phyloP scores from a whole-genome alignment of 78 protist genomes.

The Dictyostelium intermedium region DNA sequence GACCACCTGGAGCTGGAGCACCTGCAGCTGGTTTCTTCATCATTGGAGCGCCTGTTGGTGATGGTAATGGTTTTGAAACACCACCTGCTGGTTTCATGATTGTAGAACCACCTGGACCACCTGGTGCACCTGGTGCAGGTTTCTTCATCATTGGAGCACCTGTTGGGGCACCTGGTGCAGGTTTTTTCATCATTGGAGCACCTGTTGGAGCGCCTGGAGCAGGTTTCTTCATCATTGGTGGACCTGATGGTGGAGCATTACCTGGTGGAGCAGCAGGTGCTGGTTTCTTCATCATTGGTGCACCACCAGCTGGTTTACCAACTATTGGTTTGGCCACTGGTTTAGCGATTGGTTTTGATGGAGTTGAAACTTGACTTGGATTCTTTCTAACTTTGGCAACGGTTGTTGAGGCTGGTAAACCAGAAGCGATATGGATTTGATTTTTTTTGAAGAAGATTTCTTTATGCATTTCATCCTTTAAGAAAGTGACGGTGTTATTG shows the following conservation, averaged over 20 bases:
- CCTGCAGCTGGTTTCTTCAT: not conserved
- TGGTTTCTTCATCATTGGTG: not conserved
- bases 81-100: slow-evolving; percentile 8
- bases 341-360: not conserved
- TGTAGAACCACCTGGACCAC: not conserved
- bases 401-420: slow-evolving; percentile 43
- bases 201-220: not conserved
- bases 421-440: slow-evolving; percentile 31
- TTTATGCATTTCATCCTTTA: slow-evolving; percentile 76
- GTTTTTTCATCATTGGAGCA: not conserved
- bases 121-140: slow-evolving; percentile 18
- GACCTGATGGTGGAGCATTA: not conserved
- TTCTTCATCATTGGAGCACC: not conserved
- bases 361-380: slow-evolving; percentile 8
- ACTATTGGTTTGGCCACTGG: slow-evolving; percentile 8
- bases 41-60: not conserved
- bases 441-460: slow-evolving; percentile 64
- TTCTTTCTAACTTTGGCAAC: slow-evolving; percentile 48
- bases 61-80: slow-evolving; percentile 15
- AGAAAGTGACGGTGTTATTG: slow-evolving; percentile 42
- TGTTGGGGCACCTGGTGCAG: slow-evolving; percentile 9
- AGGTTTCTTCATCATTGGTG: not conserved
- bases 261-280: not conserved
- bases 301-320: not conserved
- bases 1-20: not conserved